Evolutionary conservation across 2,329 filamentous ascomycete genomes (phyloP).

Genomic region (Sarocladium oryzae): DNA sequence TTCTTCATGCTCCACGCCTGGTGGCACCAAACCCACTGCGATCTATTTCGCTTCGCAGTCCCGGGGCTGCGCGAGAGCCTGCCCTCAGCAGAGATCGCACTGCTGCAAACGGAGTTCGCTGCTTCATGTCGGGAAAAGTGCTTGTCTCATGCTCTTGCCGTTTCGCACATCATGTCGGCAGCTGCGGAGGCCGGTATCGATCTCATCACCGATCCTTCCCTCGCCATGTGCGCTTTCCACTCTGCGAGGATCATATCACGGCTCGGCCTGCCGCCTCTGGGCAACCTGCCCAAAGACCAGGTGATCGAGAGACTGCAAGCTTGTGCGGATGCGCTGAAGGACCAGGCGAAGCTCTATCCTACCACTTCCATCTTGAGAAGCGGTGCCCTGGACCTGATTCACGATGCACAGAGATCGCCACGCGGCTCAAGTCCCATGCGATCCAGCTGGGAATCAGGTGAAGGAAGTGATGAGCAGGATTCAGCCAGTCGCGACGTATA

Average conservation of each 20-base stretch:
- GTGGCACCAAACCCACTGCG: constrained; percentile 21
- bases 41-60: constrained; percentile 18
- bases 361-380: background rate
- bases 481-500: background rate
- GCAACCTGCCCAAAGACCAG: background rate
- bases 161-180: background rate
- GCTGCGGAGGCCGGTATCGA: background rate
- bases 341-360: background rate
- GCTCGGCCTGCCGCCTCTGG: background rate
- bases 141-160: background rate
- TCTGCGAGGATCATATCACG: background rate
- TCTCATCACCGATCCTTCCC: background rate
- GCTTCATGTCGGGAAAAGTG: background rate
- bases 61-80: constrained; percentile 9
- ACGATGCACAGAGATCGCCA: background rate
- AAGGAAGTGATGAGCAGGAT: background rate
- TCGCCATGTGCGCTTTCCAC: background rate
- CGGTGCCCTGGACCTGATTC: background rate
- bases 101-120: background rate
- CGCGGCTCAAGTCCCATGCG: background rate
- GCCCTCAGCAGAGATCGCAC: background rate
- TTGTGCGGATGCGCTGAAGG: background rate
- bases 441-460: background rate
- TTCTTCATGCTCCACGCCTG: constrained; percentile 20
- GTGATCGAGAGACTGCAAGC: background rate